phyloP scores from a whole-genome alignment of 176 grass and related monocot species.

The Oryza brachyantha region DNA sequence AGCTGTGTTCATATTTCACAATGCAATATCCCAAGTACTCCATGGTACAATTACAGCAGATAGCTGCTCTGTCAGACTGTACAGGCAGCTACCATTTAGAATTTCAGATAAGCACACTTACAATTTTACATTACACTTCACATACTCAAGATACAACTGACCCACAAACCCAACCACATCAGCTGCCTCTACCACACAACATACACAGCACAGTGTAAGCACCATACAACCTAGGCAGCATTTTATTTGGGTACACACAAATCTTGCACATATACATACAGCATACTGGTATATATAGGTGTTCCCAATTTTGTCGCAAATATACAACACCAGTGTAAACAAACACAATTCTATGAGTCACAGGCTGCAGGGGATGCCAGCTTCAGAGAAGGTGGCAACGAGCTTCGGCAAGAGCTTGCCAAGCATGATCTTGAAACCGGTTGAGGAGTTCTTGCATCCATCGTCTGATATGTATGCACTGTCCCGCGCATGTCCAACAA shows the following conservation, averaged over 20 bases:
- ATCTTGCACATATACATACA: not conserved
- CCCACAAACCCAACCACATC: not conserved
- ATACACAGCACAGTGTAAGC: not conserved
- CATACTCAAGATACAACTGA: not conserved
- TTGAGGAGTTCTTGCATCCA: constrained; percentile 55
- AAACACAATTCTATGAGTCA: constrained; percentile 19
- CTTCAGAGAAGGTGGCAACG: constrained; percentile 46
- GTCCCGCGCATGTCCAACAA: constrained; percentile 42
- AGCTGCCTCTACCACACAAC: not conserved
- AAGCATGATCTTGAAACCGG: constrained; percentile 86
- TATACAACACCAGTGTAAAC: not conserved
- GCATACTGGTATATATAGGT: not conserved
- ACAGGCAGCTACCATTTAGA: not conserved
- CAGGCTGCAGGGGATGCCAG: constrained; percentile 41
- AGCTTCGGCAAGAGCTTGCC: constrained; percentile 81
- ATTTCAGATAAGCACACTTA: not conserved
- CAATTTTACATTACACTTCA: too few species aligned
- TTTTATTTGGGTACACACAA: not conserved
- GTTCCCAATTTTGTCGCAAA: not conserved
- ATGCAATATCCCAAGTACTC: not conserved
- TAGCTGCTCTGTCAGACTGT: constrained; percentile 2
- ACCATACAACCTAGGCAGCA: not conserved
- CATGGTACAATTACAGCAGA: not conserved
- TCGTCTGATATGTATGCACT: constrained; percentile 34
- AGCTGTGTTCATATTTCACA: not conserved